Evolutionary conservation across 805 yeast species (phyloP), one percentile per base, ranked within the genome.

Genomic region (Kodamaea kaohsiungensis): DNA sequence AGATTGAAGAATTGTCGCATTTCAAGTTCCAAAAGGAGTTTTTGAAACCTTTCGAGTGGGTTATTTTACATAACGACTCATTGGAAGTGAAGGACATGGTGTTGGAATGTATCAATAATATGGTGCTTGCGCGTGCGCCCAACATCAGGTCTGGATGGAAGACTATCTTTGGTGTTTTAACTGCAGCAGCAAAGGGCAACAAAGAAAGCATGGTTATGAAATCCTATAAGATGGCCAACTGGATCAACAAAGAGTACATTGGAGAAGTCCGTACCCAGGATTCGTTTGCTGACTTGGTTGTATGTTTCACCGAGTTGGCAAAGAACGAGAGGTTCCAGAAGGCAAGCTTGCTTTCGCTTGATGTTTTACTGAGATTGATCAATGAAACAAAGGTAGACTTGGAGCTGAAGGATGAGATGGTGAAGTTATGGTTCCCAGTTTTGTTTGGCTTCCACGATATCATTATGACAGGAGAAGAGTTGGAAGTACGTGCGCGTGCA

Each of bases 11-110:
- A 69, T 81, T 95, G 69, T 82, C 98, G 0, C 97, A 96, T 64
- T 95, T 95, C 79, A 91, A 89, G 69, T 95, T 95, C 75, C 99
- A 95, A 69, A 87, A 88, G 62, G 98, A 93, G 66, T 96, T 95
- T 64, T 79, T 95, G 67, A 84, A 86, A 64, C 99, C 99, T 1
- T 95, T 92, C 70, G 90, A 88, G 60, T 86, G 86, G 65, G 86
- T 91, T 18, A 79, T 95, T 61, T 70, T 76, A 52, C 83, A 90
- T 65, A 88, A 89, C 57, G 78, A 78, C 12, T 84, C 87, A 30
- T 67, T 79, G 8, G 88, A 86, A 51, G 93, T 91, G 25, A 89
- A 88, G 65, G 95, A 89, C 53, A 85, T 93, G 91, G 91, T 90
- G 7, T 76, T 95, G 55, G 97, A 92, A 61, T 92, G 97, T 71